Percentiles rank a stretch among this genome's conserved stretches.
Evolutionary conservation across 2,329 filamentous ascomycete species (phyloP).

Genomic region (Pestalotiopsis sp.): DNA sequence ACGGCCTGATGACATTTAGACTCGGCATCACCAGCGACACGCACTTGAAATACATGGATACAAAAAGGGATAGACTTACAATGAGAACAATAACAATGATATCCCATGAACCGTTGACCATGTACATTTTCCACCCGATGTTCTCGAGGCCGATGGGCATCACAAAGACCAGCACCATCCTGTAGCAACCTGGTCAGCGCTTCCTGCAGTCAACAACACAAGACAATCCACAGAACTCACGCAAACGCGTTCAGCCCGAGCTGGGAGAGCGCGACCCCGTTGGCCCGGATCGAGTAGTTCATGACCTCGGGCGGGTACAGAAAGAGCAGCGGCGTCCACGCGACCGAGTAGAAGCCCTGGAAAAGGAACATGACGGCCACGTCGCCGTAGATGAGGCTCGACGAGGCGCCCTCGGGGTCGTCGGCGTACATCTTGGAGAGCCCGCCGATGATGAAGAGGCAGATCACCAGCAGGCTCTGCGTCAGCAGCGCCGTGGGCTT

Average conservation of each 20-base stretch:
- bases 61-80: conserved; percentile 22
- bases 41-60: neutral
- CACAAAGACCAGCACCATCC: conserved; percentile 39
- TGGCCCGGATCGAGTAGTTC: conserved; percentile 50
- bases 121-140: conserved; percentile 49
- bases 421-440: conserved; percentile 44
- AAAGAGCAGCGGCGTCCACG: conserved; percentile 49
- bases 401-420: conserved; percentile 26
- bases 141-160: conserved; percentile 43
- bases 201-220: too few relatives aligned
- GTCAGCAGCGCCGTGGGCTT: conserved; percentile 43
- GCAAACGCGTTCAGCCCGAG: conserved; percentile 31
- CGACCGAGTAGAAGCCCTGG: conserved; percentile 51
- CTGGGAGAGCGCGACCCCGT: conserved; percentile 41
- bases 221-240: conserved; percentile 17
- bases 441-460: conserved; percentile 52
- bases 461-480: conserved; percentile 38
- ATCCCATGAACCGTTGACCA: conserved; percentile 47
- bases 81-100: conserved; percentile 40
- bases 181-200: conserved; percentile 11
- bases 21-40: neutral
- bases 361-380: conserved; percentile 51
- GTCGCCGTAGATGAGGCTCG: conserved; percentile 28
- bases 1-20: conserved; percentile 21
- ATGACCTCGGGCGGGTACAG: conserved; percentile 52